Evolutionary conservation across 495 filamentous ascomycete genomes (phyloP).

Genomic region (Podospora appendiculata): DNA sequence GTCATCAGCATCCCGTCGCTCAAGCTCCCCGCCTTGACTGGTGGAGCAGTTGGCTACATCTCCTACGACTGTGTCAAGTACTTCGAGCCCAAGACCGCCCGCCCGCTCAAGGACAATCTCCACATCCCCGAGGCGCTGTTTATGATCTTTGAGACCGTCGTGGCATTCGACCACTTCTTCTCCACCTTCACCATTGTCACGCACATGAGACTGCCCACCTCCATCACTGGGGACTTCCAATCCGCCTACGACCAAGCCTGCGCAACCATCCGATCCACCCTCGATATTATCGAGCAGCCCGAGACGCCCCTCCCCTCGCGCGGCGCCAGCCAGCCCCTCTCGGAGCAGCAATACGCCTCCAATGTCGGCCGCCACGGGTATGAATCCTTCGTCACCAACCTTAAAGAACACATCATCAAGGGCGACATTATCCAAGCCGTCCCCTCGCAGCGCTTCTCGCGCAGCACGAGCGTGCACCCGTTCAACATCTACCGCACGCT

Average conservation of each 20-base stretch:
- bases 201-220: slow-evolving; percentile 61
- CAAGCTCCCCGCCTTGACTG: slow-evolving; percentile 73
- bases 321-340: slow-evolving; percentile 58
- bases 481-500: slow-evolving; percentile 98
- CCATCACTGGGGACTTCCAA: slow-evolving; percentile 26
- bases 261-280: slow-evolving; percentile 52
- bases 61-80: slow-evolving; percentile 96
- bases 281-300: slow-evolving; percentile 59
- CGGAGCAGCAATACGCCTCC: slow-evolving; percentile 65
- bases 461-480: slow-evolving; percentile 83
- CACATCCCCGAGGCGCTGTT: slow-evolving; percentile 88
- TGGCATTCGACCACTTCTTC: slow-evolving; percentile 93
- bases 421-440: slow-evolving; percentile 98
- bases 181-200: slow-evolving; percentile 87
- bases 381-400: slow-evolving; percentile 67
- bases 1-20: slow-evolving; percentile 75
- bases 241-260: slow-evolving; percentile 60
- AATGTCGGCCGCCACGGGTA: slow-evolving; percentile 89
- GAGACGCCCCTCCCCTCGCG: slow-evolving; percentile 73
- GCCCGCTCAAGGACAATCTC: slow-evolving; percentile 80
- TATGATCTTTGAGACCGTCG: slow-evolving; percentile 94
- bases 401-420: slow-evolving; percentile 81
- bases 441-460: slow-evolving; percentile 84
- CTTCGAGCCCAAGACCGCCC: slow-evolving; percentile 88
- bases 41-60: slow-evolving; percentile 92